phyloP scores from a whole-genome alignment of 257 asterid genomes.

The Craterostigma plantagineum region DNA sequence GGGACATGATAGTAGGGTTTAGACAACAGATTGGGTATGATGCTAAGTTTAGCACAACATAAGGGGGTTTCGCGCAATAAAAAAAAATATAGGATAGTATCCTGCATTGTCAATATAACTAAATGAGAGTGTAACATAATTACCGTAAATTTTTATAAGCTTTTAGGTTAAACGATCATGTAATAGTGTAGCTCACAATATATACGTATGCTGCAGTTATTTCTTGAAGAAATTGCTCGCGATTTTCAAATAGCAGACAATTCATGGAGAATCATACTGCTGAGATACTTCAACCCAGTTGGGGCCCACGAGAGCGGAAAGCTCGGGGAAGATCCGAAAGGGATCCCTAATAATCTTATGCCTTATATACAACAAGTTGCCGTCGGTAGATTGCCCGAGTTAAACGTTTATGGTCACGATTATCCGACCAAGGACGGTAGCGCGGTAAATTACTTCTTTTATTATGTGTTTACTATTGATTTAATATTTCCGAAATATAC shows the following conservation, averaged over 20 bases:
- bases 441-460: constrained; percentile 33
- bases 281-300: constrained; percentile 88
- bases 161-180: too few species aligned
- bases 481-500: too few species aligned
- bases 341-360: constrained; percentile 95
- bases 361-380: constrained; percentile 94
- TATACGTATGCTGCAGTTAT: constrained; percentile 25
- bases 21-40: too few species aligned
- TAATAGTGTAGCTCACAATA: not conserved
- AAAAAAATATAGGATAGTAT: too few species aligned
- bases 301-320: constrained; percentile 90
- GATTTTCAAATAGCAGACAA: constrained; percentile 59
- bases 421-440: constrained; percentile 94
- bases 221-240: constrained; percentile 80
- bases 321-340: constrained; percentile 91
- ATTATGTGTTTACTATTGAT: not conserved
- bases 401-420: constrained; percentile 78
- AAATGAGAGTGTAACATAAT: too few species aligned
- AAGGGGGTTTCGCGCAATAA: too few species aligned
- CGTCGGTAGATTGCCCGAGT: constrained; percentile 73
- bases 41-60: too few species aligned
- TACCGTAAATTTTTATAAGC: too few species aligned
- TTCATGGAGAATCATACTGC: constrained; percentile 70
- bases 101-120: too few species aligned
- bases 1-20: too few species aligned